These are phyloP conservation scores for Fusarium sp. DNA, from an alignment of 2,329 filamentous ascomycete genomes.

Conservation along the genomic window DNA sequence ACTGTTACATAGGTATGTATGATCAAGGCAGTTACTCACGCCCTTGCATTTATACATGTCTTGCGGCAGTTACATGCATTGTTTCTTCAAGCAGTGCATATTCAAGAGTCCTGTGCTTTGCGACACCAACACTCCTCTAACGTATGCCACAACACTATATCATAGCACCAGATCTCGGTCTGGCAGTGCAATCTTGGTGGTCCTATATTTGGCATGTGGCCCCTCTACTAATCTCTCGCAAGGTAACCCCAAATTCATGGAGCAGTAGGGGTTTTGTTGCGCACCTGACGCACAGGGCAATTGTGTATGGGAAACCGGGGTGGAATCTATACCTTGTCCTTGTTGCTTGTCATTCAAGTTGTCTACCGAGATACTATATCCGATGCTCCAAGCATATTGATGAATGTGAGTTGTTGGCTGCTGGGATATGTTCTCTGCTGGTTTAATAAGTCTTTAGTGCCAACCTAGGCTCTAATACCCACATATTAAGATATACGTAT, in stretches of 20 bases:
- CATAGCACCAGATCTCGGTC: slow-evolving; percentile 4
- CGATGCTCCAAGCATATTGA: no score
- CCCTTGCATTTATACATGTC: slow-evolving; percentile 9
- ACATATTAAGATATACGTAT: no score
- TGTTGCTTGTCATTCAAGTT: no score
- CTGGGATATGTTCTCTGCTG: no score
- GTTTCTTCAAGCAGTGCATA: background rate
- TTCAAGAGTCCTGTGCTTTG: background rate
- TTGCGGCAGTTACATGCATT: slow-evolving; percentile 16
- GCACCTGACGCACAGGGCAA: background rate
- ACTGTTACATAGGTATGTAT: background rate
- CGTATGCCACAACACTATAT: background rate
- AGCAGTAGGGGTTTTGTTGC: slow-evolving; percentile 4
- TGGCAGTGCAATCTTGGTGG: slow-evolving; percentile 6
- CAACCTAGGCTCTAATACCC: no score
- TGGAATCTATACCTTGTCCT: no score
- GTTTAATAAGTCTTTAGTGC: no score
- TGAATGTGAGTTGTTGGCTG: no score
- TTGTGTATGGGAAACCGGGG: background rate
- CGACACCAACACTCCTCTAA: background rate
- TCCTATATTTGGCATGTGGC: slow-evolving; percentile 28
- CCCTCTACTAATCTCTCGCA: slow-evolving; percentile 13
- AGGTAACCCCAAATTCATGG: slow-evolving; percentile 15
- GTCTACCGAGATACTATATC: background rate
- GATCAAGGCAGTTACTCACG: background rate